phyloP scores from a whole-genome alignment of 805 yeast species.

The Metschnikowia bowlesiae region DNA sequence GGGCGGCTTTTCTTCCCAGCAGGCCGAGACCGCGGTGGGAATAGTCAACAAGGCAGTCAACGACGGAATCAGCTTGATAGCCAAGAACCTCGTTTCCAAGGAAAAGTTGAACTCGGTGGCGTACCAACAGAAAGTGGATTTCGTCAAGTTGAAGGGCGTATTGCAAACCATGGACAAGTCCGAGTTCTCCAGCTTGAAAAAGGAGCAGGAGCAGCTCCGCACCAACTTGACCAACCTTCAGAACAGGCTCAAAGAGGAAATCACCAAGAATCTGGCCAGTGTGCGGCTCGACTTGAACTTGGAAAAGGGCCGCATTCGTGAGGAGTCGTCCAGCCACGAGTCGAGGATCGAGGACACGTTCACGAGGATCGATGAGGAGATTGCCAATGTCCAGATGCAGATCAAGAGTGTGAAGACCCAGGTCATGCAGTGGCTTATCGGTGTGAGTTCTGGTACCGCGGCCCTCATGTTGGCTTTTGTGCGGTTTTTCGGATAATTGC shows the following conservation, averaged over 20 bases:
- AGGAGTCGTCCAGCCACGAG: conserved; percentile 89
- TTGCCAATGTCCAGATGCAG: conserved; percentile 90
- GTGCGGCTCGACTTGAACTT: conserved; percentile 86
- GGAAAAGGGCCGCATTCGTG: conserved; percentile 93
- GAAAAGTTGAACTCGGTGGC: conserved; percentile 80
- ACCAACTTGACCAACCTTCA: conserved; percentile 83
- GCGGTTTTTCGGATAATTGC: conserved; percentile 57
- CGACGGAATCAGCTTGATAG: conserved; percentile 73
- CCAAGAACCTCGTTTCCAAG: conserved; percentile 76
- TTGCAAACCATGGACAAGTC: conserved; percentile 81
- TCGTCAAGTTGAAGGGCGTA: conserved; percentile 91
- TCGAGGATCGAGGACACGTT: conserved; percentile 91
- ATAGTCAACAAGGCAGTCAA: conserved; percentile 71
- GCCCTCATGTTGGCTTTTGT: conserved; percentile 91
- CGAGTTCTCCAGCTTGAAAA: conserved; percentile 75
- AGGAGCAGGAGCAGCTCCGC: conserved; percentile 80
- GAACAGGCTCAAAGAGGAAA: conserved; percentile 83
- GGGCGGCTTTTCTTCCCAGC: conserved; percentile 67
- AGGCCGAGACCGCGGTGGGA: conserved; percentile 73
- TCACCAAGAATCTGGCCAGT: conserved; percentile 83
- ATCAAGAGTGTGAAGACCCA: conserved; percentile 94
- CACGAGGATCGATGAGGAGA: conserved; percentile 91
- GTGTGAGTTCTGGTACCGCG: conserved; percentile 97
- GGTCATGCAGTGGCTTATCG: conserved; percentile 97
- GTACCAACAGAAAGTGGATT: conserved; percentile 94